These are phyloP conservation scores for Protea cynaroides DNA, from an alignment of 164 flowering plant species.

Conservation along the genomic window DNA sequence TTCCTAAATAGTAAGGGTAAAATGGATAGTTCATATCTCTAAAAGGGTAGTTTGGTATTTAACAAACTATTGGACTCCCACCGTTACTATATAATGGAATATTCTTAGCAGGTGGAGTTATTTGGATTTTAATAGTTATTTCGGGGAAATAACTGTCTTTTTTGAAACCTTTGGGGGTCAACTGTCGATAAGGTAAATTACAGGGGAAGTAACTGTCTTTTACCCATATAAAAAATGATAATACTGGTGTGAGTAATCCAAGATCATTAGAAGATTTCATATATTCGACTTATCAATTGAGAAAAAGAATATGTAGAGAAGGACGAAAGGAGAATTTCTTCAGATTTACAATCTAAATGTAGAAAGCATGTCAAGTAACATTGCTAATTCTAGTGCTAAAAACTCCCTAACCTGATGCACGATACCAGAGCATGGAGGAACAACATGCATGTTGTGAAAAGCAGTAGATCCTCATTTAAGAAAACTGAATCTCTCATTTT, in stretches of 20 bases:
- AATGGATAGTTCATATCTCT: no score
- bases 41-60: no score
- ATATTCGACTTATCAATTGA: background rate
- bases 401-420: slow-evolving; percentile 6
- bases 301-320: background rate
- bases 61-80: no score
- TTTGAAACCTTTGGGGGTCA: no score
- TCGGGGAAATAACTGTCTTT: no score
- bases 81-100: no score
- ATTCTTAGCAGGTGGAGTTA: no score
- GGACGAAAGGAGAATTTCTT: background rate
- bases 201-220: no score
- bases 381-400: background rate
- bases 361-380: background rate
- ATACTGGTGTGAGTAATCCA: background rate
- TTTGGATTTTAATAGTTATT: no score
- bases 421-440: slow-evolving; percentile 8
- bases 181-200: no score
- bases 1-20: no score
- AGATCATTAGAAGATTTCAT: background rate
- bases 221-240: no score
- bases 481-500: slow-evolving; percentile 78
- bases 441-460: slow-evolving; percentile 41
- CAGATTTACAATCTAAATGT: background rate
- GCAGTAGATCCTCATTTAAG: slow-evolving; percentile 92